A percentile compares a stretch with the other conserved stretches of the same genome.
Conservation (phyloP, 176 grass and related monocot genomes). For the Hordeum vulgare region MorexV3_pseudomolecules_assembly NC_058523.1:28558183-28558682, state of each 20-base stretch:
- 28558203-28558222: not conserved
- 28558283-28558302: not conserved
- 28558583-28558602: not conserved
- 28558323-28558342: not conserved
- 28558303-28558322: not conserved
- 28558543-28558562: not conserved
- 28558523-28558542: not conserved
- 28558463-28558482: not conserved
- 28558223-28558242: not conserved
- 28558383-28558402: not conserved
- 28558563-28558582: not conserved
- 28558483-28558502: not conserved
- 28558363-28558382: not conserved
- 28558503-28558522: not conserved
- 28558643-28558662: not conserved
- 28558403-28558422: not conserved
- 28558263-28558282: not conserved
- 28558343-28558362: not conserved
- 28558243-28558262: not conserved
- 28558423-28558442: not conserved
- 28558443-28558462: not conserved
- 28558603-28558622: not conserved
- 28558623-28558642: not conserved
- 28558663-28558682: not conserved
- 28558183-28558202: not conserved